Evolutionary conservation across 345 rosid species (phyloP).

Genomic region (Pistacia atlantica): DNA sequence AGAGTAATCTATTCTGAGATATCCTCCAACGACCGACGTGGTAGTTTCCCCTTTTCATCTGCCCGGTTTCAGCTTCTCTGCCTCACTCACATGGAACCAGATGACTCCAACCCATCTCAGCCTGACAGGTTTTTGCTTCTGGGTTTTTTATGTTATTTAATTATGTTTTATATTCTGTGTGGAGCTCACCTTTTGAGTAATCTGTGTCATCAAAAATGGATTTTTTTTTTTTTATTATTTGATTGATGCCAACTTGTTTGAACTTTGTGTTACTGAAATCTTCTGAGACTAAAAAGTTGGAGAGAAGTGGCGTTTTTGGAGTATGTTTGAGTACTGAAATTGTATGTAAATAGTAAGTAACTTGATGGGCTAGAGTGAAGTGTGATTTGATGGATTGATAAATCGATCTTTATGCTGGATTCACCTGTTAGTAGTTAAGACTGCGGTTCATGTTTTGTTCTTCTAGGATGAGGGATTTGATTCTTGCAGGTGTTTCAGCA

Average conservation of each 20-base stretch:
- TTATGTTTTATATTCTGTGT: conserved; percentile 1
- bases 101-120: conserved; percentile 27
- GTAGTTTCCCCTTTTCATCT: neutral
- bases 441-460: neutral
- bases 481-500: neutral
- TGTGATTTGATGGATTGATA: neutral
- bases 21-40: conserved; percentile 4
- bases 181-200: neutral
- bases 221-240: too few relatives aligned
- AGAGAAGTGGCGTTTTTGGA: neutral
- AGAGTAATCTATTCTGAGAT: conserved; percentile 5
- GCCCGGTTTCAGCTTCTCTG: neutral
- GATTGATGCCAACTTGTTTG: neutral
- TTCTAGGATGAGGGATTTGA: neutral
- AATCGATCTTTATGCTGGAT: conserved; percentile 7
- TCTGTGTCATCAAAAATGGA: neutral
- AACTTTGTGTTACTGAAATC: neutral
- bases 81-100: conserved; percentile 34
- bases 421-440: neutral
- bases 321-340: neutral
- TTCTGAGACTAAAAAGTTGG: neutral
- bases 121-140: conserved; percentile 40
- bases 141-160: conserved; percentile 12
- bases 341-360: neutral
- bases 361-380: neutral